Evolutionary conservation across 805 yeast genomes (phyloP), one percentile per base, ranked within the genome.

Genomic region (Lipomyces kockii): DNA sequence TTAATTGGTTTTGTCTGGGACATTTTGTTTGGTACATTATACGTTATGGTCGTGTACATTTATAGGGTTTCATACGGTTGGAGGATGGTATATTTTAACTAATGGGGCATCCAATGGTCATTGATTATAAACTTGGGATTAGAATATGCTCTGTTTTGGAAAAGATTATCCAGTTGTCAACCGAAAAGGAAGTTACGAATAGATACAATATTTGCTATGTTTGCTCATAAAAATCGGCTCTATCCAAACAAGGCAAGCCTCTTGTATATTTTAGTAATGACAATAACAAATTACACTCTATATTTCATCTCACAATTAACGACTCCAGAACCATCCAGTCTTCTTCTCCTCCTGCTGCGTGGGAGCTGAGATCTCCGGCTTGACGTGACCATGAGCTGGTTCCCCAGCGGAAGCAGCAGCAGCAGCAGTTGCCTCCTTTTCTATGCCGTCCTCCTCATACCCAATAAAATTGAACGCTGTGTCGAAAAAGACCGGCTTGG

Each of bases 401-500:
- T 29, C 32, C 32, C 32, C 32, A 5, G 32, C 1, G 7, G 32
- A 29, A 7, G 32, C 46, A 8, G 46, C 34, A 9, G 56, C 59
- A 25, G 51, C 54, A 8, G 49, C 34, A 14, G 34, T 46, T 46
- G 14, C 22, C 54, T 58, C 53, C 35, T 32, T 22, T 9, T 54
- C 60, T 25, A 32, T 53, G 29, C 43, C 57, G 17, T 32, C 65
- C 43, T 67, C 71, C 43, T 67, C 71, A 22, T 64, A 63, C 17
- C 65, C 82, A 62, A 93, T 84, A 75, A 90, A 92, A 76, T 92
- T 93, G 81, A 83, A 93, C 0, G 97, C 98, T 71, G 91, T 82
- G 76, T 94, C 99, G 74, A 92, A 95, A 74, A 93, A 84, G 9
- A 92, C 97, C 0, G 99, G 97, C 78, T 95, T 94, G 65, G 89